phyloP scores from a whole-genome alignment of 176 grass and related monocot species.

The Oryza longistaminata region DNA sequence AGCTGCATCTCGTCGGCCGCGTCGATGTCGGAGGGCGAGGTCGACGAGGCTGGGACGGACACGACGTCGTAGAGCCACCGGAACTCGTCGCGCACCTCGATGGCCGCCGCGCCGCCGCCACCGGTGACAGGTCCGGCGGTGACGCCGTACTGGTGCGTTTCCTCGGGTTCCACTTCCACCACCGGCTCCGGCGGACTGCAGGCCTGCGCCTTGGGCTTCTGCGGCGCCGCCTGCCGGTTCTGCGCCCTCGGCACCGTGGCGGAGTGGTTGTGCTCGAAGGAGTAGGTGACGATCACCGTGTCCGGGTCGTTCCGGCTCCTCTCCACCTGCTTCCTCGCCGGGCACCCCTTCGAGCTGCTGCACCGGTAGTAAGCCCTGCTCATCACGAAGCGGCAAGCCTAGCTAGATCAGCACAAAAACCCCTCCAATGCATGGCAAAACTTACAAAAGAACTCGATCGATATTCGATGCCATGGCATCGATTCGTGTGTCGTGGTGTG shows the following conservation, averaged over 20 bases:
- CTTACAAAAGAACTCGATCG: background rate
- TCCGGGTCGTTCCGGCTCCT: slow-evolving; percentile 55
- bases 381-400: background rate
- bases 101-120: background rate
- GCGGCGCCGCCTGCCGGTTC: slow-evolving; percentile 25
- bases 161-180: slow-evolving; percentile 17
- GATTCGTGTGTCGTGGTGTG: too few species aligned
- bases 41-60: slow-evolving; percentile 44
- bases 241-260: slow-evolving; percentile 38
- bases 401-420: slow-evolving; percentile 29
- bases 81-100: slow-evolving; percentile 71
- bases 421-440: background rate
- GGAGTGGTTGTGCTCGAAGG: slow-evolving; percentile 89
- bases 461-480: too few species aligned
- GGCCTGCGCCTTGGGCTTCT: slow-evolving; percentile 31
- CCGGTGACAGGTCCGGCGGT: background rate
- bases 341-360: slow-evolving; percentile 92
- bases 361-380: slow-evolving; percentile 84
- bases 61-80: slow-evolving; percentile 70
- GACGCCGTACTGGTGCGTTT: background rate
- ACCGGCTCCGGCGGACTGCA: background rate
- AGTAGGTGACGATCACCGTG: slow-evolving; percentile 79
- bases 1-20: slow-evolving; percentile 52
- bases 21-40: slow-evolving; percentile 45
- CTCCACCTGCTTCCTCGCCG: slow-evolving; percentile 94